Conservation (phyloP, 2,329 filamentous ascomycete species). For the Microsporum ferrugineum region DNA sequence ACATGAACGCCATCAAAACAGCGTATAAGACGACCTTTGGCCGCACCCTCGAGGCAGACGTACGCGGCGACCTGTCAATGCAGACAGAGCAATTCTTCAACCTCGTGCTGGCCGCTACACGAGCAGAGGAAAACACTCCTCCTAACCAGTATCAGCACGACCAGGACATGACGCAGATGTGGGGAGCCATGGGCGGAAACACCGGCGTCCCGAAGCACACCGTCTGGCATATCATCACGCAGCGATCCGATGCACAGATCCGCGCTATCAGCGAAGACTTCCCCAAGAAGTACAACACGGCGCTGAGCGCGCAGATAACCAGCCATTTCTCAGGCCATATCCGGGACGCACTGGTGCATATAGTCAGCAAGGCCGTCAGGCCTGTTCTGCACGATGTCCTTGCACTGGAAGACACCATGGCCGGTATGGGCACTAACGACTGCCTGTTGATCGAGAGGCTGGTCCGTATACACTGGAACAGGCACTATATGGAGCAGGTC, state of each 20-base stretch:
- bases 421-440: conserved; percentile 78
- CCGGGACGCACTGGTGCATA: conserved; percentile 68
- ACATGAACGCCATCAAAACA: conserved; percentile 73
- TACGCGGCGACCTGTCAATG: conserved; percentile 68
- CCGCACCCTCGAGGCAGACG: conserved; percentile 56
- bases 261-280: conserved; percentile 70
- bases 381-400: conserved; percentile 73
- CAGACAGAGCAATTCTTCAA: conserved; percentile 80
- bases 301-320: conserved; percentile 62
- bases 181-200: conserved; percentile 50
- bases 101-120: conserved; percentile 62
- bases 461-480: conserved; percentile 75
- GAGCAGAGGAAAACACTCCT: conserved; percentile 66
- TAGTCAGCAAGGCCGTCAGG: conserved; percentile 66
- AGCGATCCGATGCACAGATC: conserved; percentile 69
- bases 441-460: conserved; percentile 64
- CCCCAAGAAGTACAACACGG: conserved; percentile 56
- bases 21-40: conserved; percentile 60
- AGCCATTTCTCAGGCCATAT: conserved; percentile 88
- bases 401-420: conserved; percentile 77
- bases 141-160: conserved; percentile 63
- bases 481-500: conserved; percentile 60
- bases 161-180: conserved; percentile 62
- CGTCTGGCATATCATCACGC: conserved; percentile 67
- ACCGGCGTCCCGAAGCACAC: conserved; percentile 59